A percentile compares a stretch with the other conserved stretches of the same genome.
phyloP scores from a whole-genome alignment of 768 basidiomycete genomes.

The Crepidotus variabilis region DNA sequence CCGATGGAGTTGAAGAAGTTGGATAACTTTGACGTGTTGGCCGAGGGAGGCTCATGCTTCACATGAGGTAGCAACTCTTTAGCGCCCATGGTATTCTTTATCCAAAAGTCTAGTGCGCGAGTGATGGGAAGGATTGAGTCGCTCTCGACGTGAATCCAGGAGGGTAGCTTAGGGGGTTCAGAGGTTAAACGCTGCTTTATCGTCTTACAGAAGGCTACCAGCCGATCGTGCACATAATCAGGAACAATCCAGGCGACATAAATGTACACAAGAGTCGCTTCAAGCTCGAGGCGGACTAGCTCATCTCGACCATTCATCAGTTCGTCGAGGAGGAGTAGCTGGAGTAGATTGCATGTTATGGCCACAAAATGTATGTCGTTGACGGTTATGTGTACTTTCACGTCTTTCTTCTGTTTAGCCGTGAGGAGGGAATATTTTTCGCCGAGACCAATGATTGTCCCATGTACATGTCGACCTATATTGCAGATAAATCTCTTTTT shows the following conservation, averaged over 20 bases:
- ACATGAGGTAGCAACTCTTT: neutral
- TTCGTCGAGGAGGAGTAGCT: slow-evolving; percentile 20
- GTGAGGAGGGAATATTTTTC: slow-evolving; percentile 13
- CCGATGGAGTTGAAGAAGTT: neutral
- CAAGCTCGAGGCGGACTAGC: slow-evolving; percentile 12
- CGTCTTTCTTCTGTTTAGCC: slow-evolving; percentile 9
- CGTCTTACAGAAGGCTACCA: neutral
- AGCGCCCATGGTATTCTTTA: slow-evolving; percentile 8
- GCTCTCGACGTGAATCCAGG: slow-evolving; percentile 18
- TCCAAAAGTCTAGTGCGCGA: slow-evolving; percentile 16
- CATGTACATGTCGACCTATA: slow-evolving; percentile 21
- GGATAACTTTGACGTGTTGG: neutral
- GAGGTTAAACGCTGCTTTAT: slow-evolving; percentile 5
- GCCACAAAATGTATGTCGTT: slow-evolving; percentile 22
- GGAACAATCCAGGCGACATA: slow-evolving; percentile 19
- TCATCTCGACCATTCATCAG: slow-evolving; percentile 1
- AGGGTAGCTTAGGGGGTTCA: slow-evolving; percentile 11
- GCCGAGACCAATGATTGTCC: slow-evolving; percentile 20
- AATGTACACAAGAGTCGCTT: slow-evolving; percentile 20
- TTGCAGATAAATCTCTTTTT: neutral
- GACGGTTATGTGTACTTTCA: slow-evolving; percentile 16
- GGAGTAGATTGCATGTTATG: slow-evolving; percentile 18
- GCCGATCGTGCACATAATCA: slow-evolving; percentile 16
- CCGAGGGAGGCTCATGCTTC: neutral
- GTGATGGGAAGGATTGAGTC: slow-evolving; percentile 12